These are phyloP conservation scores for Incumbomyces lentus DNA, from an alignment of 2,329 filamentous ascomycete genomes.

Conservation along the genomic window DNA sequence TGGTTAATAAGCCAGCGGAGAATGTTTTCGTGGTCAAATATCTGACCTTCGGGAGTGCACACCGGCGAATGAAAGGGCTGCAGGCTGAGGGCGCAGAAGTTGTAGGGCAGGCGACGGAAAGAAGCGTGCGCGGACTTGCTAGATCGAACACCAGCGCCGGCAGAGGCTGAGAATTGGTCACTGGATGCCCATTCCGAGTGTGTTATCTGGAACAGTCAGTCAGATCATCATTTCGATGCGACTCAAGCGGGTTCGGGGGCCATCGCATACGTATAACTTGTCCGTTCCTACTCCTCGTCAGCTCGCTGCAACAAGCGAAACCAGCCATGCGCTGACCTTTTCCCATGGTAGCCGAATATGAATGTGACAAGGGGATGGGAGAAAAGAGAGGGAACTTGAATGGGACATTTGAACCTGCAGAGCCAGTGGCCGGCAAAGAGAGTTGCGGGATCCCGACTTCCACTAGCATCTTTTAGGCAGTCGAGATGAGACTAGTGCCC, in stretches of 20 bases:
- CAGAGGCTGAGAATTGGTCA: constrained; percentile 76
- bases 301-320: constrained; percentile 12
- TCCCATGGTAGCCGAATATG: constrained; percentile 22
- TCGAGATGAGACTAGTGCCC: no score
- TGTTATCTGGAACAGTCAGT: constrained; percentile 54
- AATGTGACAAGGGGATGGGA: no score
- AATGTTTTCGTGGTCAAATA: constrained; percentile 93
- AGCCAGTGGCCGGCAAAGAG: no score
- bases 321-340: constrained; percentile 27
- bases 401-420: no score
- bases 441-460: no score
- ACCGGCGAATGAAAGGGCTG: constrained; percentile 94
- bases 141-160: constrained; percentile 55
- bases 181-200: constrained; percentile 95
- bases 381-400: no score
- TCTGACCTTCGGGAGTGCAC: constrained; percentile 75
- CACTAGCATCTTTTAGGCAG: no score
- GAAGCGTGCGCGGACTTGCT: constrained; percentile 45
- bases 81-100: constrained; percentile 91
- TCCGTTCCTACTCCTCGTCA: constrained; percentile 33
- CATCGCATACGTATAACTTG: constrained; percentile 37
- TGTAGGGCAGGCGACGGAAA: constrained; percentile 89
- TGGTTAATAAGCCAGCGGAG: constrained; percentile 89
- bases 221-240: background rate
- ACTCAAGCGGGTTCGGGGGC: background rate